Percentiles rank a stretch among this genome's conserved stretches.
Evolutionary conservation across 1,284 basidiomycete species (phyloP).

Genomic region (Trametes versicolor): DNA sequence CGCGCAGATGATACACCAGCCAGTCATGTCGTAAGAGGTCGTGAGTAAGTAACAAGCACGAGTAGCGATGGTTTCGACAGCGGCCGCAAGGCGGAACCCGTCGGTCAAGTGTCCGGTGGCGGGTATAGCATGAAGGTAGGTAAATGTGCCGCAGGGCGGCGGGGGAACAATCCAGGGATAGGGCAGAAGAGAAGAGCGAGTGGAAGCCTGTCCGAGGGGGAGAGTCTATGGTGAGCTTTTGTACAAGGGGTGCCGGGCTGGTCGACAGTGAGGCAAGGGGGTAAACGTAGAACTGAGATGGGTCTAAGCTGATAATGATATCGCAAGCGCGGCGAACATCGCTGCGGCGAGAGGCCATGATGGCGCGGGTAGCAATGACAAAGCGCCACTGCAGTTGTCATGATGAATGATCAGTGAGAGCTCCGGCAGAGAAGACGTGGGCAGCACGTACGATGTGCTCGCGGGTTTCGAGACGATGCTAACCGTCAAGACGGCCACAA

Average conservation of each 20-base stretch:
- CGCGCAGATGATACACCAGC: slow-evolving; percentile 20
- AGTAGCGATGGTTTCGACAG: neutral
- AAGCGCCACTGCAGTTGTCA: slow-evolving; percentile 16
- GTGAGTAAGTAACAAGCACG: slow-evolving; percentile 15
- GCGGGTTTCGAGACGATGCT: slow-evolving; percentile 62
- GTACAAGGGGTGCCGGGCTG: slow-evolving; percentile 21
- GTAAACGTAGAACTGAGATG: neutral
- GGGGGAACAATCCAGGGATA: slow-evolving; percentile 4
- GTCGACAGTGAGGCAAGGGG: slow-evolving; percentile 18
- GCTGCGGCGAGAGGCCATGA: slow-evolving; percentile 21
- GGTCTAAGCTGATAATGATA: slow-evolving; percentile 34
- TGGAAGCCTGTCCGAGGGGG: slow-evolving; percentile 13
- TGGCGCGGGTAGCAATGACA: slow-evolving; percentile 1
- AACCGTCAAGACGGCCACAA: slow-evolving; percentile 86
- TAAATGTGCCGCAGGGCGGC: slow-evolving; percentile 15
- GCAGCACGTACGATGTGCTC: slow-evolving; percentile 33
- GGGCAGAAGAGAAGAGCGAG: slow-evolving; percentile 4
- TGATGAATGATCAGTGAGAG: neutral
- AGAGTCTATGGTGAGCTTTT: slow-evolving; percentile 16
- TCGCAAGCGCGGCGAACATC: slow-evolving; percentile 19
- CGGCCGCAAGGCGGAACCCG: slow-evolving; percentile 8
- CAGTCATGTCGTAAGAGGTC: slow-evolving; percentile 32
- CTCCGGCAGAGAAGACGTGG: neutral
- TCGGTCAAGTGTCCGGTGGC: slow-evolving; percentile 21
- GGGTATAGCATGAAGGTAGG: slow-evolving; percentile 32